phyloP scores from a whole-genome alignment of 2,329 filamentous ascomycete species.

The Phoma herbarum region DNA sequence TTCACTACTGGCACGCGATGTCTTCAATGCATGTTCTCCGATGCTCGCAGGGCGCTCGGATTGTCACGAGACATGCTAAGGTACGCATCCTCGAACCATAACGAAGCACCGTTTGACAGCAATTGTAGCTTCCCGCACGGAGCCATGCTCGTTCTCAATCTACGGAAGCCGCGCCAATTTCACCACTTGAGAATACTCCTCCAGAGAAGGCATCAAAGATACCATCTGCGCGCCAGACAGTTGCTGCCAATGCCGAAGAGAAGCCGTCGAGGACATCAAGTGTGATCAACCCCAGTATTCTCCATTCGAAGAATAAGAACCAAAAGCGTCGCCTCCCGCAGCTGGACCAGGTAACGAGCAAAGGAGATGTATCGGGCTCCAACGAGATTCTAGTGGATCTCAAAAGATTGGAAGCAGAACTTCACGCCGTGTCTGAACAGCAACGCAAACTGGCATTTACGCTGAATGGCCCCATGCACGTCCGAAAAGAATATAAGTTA shows the following conservation, averaged over 20 bases:
- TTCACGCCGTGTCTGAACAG: background rate
- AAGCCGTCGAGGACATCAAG: background rate
- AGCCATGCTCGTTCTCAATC: constrained; percentile 11
- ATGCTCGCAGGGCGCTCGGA: constrained; percentile 13
- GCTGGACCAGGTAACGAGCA: background rate
- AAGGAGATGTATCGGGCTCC: background rate
- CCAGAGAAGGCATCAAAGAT: too few relatives aligned
- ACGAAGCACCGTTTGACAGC: background rate
- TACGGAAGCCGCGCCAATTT: background rate
- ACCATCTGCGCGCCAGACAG: background rate
- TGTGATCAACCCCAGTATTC: too few relatives aligned
- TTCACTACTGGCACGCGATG: background rate
- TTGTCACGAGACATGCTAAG: constrained; percentile 16
- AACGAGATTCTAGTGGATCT: background rate
- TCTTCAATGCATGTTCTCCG: constrained; percentile 13
- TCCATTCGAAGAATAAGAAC: background rate
- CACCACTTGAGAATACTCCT: background rate
- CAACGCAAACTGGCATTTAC: background rate
- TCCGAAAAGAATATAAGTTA: background rate
- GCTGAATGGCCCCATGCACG: background rate
- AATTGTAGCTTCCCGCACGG: background rate
- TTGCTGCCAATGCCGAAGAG: background rate
- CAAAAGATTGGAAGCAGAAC: background rate
- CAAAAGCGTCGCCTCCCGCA: background rate
- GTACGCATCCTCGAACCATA: background rate